These are phyloP conservation scores for Kodamaea fukazawae DNA, from an alignment of 805 yeast species.

Conservation along the genomic window DNA sequence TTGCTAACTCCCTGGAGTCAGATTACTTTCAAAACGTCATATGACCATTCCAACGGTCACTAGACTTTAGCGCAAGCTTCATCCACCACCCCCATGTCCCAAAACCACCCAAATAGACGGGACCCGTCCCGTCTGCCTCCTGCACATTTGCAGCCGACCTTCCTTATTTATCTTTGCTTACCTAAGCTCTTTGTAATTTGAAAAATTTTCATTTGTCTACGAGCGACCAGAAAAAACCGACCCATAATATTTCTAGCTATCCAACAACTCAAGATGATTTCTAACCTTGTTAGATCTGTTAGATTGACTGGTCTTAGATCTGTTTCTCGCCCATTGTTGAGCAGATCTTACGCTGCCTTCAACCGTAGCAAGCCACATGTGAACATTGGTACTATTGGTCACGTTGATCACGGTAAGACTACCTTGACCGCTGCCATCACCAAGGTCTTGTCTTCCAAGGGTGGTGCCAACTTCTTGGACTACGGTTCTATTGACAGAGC, in stretches of 20 bases:
- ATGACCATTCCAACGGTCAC: too few species aligned
- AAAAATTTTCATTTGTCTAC: constrained; percentile 5
- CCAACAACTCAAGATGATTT: constrained; percentile 22
- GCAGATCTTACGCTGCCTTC: constrained; percentile 63
- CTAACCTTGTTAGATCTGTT: constrained; percentile 25
- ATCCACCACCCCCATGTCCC: too few species aligned
- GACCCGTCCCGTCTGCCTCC: too few species aligned
- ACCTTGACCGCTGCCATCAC: constrained; percentile 98
- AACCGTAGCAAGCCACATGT: constrained; percentile 96
- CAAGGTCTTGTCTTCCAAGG: constrained; percentile 81
- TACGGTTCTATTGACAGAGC: constrained; percentile 94
- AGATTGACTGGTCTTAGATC: constrained; percentile 26
- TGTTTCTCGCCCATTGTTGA: constrained; percentile 27
- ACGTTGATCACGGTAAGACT: constrained; percentile 98
- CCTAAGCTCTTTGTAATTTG: background rate
- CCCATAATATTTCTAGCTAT: constrained; percentile 1
- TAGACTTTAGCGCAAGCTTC: too few species aligned
- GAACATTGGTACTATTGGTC: constrained; percentile 97
- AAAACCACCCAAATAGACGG: too few species aligned
- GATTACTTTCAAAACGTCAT: too few species aligned
- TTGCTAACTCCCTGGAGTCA: too few species aligned
- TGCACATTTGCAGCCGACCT: too few species aligned
- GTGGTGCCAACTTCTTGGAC: constrained; percentile 93
- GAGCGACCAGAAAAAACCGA: constrained; percentile 1
- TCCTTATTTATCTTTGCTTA: too few species aligned